These are phyloP conservation scores for Penicillium cosmopolitanum DNA, from an alignment of 495 filamentous ascomycete species.

Conservation along the genomic window DNA sequence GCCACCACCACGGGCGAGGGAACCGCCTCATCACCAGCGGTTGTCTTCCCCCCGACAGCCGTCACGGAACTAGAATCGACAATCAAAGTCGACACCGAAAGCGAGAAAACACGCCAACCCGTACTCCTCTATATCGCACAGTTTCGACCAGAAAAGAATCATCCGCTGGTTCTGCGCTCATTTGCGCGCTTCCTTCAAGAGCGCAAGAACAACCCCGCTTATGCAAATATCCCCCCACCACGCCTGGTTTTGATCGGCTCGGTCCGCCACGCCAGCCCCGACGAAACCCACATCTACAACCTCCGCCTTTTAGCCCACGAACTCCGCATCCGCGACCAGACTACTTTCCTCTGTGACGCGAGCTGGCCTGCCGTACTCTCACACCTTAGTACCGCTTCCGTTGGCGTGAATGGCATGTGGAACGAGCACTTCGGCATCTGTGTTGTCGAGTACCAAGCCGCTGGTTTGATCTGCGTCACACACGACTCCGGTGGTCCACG, in stretches of 20 bases:
- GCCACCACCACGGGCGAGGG: conserved; percentile 34
- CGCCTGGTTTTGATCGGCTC: conserved; percentile 83
- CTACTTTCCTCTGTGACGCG: conserved; percentile 87
- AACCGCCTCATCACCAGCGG: conserved; percentile 42
- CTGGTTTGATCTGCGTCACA: conserved; percentile 87
- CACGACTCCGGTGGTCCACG: conserved; percentile 92
- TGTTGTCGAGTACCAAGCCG: conserved; percentile 97
- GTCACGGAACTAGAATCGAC: conserved; percentile 77
- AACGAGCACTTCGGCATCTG: conserved; percentile 99
- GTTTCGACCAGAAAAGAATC: conserved; percentile 97
- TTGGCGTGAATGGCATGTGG: conserved; percentile 99
- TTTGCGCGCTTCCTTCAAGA: conserved; percentile 72
- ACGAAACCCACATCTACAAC: conserved; percentile 88
- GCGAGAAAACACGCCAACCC: conserved; percentile 67
- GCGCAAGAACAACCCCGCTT: conserved; percentile 51
- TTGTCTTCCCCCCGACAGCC: conserved; percentile 91
- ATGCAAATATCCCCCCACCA: conserved; percentile 26
- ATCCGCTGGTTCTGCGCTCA: conserved; percentile 77
- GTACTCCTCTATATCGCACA: conserved; percentile 91
- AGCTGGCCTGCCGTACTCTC: conserved; percentile 82
- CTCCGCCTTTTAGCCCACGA: conserved; percentile 88
- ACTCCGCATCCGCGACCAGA: conserved; percentile 77
- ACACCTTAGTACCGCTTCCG: conserved; percentile 70
- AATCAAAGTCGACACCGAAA: conserved; percentile 67
- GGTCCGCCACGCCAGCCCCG: conserved; percentile 75